These are phyloP conservation scores for Tetraselmis chui DNA, from an alignment of 139 green algal genomes.

Conservation along the genomic window DNA sequence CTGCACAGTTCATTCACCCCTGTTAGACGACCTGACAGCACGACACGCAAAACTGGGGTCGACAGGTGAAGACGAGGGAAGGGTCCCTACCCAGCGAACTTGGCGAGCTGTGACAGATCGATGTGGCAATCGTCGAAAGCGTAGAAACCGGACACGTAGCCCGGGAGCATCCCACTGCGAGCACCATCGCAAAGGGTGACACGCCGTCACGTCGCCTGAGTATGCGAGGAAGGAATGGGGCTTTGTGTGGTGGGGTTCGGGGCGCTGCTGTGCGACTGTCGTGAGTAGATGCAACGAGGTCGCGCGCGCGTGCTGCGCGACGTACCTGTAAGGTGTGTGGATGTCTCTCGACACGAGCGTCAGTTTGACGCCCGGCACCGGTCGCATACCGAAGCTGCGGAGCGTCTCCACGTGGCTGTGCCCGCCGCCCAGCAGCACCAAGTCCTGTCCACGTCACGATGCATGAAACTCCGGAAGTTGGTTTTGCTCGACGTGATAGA, in stretches of 20 bases:
- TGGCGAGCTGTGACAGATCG: constrained; percentile 68
- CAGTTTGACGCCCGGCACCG: constrained; percentile 66
- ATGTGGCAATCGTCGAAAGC: constrained; percentile 88
- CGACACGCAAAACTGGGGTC: too few relatives aligned
- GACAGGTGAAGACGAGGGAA: too few relatives aligned
- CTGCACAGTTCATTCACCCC: too few relatives aligned
- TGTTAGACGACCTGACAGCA: too few relatives aligned
- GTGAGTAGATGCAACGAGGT: too few relatives aligned
- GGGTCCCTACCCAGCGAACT: constrained; percentile 36
- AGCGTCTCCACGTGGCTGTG: constrained; percentile 77
- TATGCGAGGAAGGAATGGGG: too few relatives aligned
- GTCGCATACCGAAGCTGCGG: constrained; percentile 65
- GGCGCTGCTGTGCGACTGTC: too few relatives aligned
- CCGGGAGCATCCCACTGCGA: constrained; percentile 91
- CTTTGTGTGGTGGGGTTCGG: too few relatives aligned
- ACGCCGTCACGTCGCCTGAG: too few relatives aligned
- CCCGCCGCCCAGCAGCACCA: constrained; percentile 81
- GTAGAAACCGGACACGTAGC: constrained; percentile 87
- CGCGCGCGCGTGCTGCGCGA: too few relatives aligned
- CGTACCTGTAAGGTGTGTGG: constrained; percentile 86
- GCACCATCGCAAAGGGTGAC: not conserved
- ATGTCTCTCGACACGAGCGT: constrained; percentile 80
- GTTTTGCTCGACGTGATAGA: too few relatives aligned
- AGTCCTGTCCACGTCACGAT: constrained; percentile 46
- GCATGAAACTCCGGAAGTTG: too few relatives aligned